Evolutionary conservation across 805 yeast species (phyloP), one percentile per base, ranked within the genome.

Genomic region (Wickerhamomyces strasburgensis): DNA sequence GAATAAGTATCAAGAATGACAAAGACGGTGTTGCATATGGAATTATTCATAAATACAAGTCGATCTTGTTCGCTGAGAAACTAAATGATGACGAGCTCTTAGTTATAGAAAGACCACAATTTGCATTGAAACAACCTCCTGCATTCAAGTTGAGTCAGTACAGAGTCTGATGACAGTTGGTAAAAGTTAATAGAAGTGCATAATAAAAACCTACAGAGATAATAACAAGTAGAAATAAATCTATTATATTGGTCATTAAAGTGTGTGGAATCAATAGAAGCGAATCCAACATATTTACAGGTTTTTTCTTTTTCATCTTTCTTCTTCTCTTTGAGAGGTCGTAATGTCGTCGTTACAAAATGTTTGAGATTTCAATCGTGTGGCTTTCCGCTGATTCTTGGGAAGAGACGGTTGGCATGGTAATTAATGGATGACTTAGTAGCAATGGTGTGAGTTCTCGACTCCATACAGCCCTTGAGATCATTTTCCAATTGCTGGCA

Each of bases 41-140:
- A 80, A 60, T 83, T 40, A 80, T 90, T 4, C 72, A 73, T 33
- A 84, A 84, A 52, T 89, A 84, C 58, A 75, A 79, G 49, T 84
- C 90, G 14, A 61, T 88, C 25, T 61, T 89, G 40, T 65, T 86
- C 42, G 68, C 72, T 39, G 58, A 64, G 58, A 54, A 14, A 61
- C 68, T 30, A 28, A 34, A 14, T 9, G 42, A 37, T 3, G 38
- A 33, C 5, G 39, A 37, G 35, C 57, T 89, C 34, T 68, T 84
- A 4, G 75, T 89, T 19, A 74, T 87, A 27, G 97, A 89, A 58
- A 72, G 88, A 57, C 90, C 93, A 5, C 62, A 73, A 35, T 72
- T 70, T 49, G 70, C 78, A 31, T 62, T 73, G 40, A 70, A 78
- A 19, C 60, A 72, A 37, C 66, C 78, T 15, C 75, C 84, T 29